phyloP scores from a whole-genome alignment of 2,329 filamentous ascomycete species.

The Xylaria sp. region DNA sequence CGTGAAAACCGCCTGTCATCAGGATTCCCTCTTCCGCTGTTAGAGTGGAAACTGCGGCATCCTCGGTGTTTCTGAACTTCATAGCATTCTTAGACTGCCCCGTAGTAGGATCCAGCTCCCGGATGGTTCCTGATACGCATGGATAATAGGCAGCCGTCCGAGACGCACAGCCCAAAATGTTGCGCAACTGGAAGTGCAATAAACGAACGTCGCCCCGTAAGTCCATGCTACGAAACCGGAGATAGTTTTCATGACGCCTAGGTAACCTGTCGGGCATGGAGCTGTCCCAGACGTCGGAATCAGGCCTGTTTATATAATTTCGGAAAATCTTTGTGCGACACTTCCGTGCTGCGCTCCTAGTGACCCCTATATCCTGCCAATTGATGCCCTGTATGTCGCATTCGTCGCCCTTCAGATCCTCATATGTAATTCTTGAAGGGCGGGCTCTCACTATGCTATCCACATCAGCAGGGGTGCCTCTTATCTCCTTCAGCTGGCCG shows the following conservation, averaged over 20 bases:
- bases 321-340: conserved; percentile 56
- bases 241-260: conserved; percentile 55
- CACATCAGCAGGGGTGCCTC: conserved; percentile 27
- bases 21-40: conserved; percentile 60
- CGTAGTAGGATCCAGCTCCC: conserved; percentile 58
- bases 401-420: conserved; percentile 59
- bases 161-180: conserved; percentile 63
- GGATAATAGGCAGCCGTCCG: conserved; percentile 64
- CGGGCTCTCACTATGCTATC: conserved; percentile 26
- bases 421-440: conserved; percentile 43
- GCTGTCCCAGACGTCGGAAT: conserved; percentile 50
- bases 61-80: conserved; percentile 48
- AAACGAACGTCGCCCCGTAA: conserved; percentile 59
- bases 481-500: conserved; percentile 14
- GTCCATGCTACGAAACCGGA: conserved; percentile 63
- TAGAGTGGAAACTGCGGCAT: conserved; percentile 56
- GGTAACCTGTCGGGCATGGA: conserved; percentile 44
- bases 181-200: conserved; percentile 71
- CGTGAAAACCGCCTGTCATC: conserved; percentile 64
- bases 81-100: conserved; percentile 53
- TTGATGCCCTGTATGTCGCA: conserved; percentile 66
- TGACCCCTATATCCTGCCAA: conserved; percentile 60
- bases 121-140: conserved; percentile 51
- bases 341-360: conserved; percentile 54
- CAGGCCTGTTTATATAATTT: conserved; percentile 62